These are phyloP conservation scores for Gracilariopsis chorda DNA, from an alignment of 23 red algal genomes.

Conservation along the genomic window DNA sequence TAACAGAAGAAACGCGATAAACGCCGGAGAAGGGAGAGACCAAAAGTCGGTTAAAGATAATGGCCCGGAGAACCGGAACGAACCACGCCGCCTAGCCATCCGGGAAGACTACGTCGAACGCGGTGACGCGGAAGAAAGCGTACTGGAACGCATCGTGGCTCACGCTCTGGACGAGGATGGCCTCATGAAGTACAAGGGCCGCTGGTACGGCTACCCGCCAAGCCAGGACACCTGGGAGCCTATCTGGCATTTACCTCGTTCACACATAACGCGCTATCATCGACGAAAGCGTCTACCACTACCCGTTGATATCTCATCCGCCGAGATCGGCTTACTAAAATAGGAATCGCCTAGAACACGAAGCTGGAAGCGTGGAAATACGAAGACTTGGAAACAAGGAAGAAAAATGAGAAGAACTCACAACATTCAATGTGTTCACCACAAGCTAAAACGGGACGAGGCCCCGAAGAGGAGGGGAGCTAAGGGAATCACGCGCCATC, in stretches of 20 bases:
- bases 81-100: no score
- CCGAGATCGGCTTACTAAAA: no score
- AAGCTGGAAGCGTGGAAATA: not conserved
- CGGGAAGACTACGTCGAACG: no score
- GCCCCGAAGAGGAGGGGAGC: not conserved
- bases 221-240: slow-evolving; percentile 9
- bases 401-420: not conserved
- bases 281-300: not conserved
- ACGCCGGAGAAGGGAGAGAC: no score
- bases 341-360: not conserved
- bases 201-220: not conserved
- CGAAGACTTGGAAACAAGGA: not conserved
- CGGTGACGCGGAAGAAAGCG: no score
- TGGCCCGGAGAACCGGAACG: no score
- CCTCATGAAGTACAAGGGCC: not conserved
- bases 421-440: no score
- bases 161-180: not conserved
- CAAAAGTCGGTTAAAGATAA: no score
- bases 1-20: no score
- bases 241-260: not conserved
- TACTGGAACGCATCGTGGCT: not conserved
- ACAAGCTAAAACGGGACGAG: not conserved
- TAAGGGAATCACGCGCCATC: not conserved
- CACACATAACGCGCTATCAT: not conserved
- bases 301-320: no score